Conservation (phyloP, 2,329 filamentous ascomycete species). For the Chlorencoelia australis region DNA sequence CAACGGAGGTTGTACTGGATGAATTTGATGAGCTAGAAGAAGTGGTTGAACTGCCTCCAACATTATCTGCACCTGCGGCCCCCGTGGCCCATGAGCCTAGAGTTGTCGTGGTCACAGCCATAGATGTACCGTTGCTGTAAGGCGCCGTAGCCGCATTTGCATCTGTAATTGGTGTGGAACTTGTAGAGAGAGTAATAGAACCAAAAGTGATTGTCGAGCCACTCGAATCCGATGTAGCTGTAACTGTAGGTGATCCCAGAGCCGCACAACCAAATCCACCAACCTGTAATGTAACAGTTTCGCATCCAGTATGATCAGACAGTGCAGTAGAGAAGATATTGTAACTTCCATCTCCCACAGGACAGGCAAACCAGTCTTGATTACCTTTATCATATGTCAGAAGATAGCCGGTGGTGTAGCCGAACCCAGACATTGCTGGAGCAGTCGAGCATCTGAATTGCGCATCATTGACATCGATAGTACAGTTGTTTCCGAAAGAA, state of each 20-base stretch:
- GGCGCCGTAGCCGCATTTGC: neutral
- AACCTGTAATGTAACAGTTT: slow-evolving; percentile 16
- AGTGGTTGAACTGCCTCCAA: too few species aligned
- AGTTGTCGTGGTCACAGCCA: too few species aligned
- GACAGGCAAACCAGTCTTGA: slow-evolving; percentile 21
- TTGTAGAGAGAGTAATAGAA: too few species aligned
- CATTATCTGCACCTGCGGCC: too few species aligned
- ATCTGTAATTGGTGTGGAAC: too few species aligned
- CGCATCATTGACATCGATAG: slow-evolving; percentile 13
- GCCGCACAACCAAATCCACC: slow-evolving; percentile 20
- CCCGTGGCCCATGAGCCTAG: too few species aligned
- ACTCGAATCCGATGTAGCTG: neutral
- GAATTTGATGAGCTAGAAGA: too few species aligned
- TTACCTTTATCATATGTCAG: slow-evolving; percentile 12
- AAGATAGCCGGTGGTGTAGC: slow-evolving; percentile 12
- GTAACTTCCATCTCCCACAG: slow-evolving; percentile 20
- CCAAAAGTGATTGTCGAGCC: too few species aligned
- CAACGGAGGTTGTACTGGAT: too few species aligned
- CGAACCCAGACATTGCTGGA: slow-evolving; percentile 1
- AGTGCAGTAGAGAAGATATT: slow-evolving; percentile 18
- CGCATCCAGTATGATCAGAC: slow-evolving; percentile 17
- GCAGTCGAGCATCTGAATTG: slow-evolving; percentile 18
- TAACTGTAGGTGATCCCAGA: slow-evolving; percentile 7
- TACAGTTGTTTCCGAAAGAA: slow-evolving; percentile 16
- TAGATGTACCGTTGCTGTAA: neutral